Evolutionary conservation across 2,329 filamentous ascomycete species (phyloP).

Genomic region (Trichoderma asperellum): DNA sequence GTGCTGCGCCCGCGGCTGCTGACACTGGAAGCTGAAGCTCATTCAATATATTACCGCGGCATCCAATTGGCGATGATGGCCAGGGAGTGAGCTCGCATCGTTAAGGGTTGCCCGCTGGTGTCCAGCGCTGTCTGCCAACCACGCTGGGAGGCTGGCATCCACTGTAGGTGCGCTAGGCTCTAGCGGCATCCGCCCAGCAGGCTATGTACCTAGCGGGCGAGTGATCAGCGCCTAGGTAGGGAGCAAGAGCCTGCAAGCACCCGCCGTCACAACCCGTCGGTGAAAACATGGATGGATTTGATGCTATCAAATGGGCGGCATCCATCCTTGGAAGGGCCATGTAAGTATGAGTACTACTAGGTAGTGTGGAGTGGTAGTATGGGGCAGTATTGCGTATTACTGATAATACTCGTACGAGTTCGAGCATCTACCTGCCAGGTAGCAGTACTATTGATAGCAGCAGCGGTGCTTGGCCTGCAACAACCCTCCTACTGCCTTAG

Average conservation of each 20-base stretch:
- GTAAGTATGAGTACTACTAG: background rate
- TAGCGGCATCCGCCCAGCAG: slow-evolving; percentile 23
- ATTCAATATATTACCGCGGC: slow-evolving; percentile 9
- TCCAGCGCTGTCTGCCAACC: background rate
- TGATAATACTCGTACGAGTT: background rate
- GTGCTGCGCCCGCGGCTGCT: slow-evolving; percentile 11
- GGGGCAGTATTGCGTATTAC: background rate
- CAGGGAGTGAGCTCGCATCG: background rate
- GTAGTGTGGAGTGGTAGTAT: no score
- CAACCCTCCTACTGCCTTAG: background rate
- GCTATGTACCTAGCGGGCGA: slow-evolving; percentile 22
- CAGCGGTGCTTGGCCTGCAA: background rate
- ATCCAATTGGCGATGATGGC: slow-evolving; percentile 1
- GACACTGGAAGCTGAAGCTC: slow-evolving; percentile 13
- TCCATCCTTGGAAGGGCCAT: slow-evolving; percentile 18
- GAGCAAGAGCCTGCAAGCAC: slow-evolving; percentile 31
- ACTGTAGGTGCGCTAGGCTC: slow-evolving; percentile 13
- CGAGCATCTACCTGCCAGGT: background rate
- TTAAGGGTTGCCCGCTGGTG: background rate
- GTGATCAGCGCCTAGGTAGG: slow-evolving; percentile 29
- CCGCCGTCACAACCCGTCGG: slow-evolving; percentile 34
- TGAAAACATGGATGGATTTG: slow-evolving; percentile 27
- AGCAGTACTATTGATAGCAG: background rate
- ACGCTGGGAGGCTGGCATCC: slow-evolving; percentile 15
- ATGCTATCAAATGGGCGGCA: slow-evolving; percentile 11